These are phyloP conservation scores for Lentinus brumalis DNA, from an alignment of 768 basidiomycete genomes.

Conservation along the genomic window DNA sequence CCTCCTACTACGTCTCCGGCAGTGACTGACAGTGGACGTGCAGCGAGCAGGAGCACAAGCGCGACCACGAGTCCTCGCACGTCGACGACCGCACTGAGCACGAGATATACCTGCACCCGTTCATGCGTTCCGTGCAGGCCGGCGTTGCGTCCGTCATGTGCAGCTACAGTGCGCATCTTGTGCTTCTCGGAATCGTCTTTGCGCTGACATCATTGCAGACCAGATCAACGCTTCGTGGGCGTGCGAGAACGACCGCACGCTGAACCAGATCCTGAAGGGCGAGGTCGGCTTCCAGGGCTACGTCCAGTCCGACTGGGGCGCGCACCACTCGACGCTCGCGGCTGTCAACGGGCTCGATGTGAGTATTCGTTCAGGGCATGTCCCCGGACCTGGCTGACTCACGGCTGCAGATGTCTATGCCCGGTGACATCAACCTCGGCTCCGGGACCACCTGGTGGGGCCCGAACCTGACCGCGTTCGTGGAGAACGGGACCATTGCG, in stretches of 20 bases:
- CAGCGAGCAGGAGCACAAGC: conserved; percentile 71
- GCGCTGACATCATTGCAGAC: conserved; percentile 39
- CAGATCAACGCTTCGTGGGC: conserved; percentile 71
- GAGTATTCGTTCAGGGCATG: too few species aligned
- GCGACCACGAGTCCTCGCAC: conserved; percentile 59
- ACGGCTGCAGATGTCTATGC: conserved; percentile 65
- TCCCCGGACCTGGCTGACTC: neutral
- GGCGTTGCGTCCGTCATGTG: conserved; percentile 78
- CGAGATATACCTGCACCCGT: conserved; percentile 72
- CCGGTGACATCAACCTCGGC: conserved; percentile 54
- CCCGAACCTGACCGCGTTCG: conserved; percentile 64
- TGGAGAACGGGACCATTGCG: conserved; percentile 73
- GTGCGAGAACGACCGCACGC: conserved; percentile 69
- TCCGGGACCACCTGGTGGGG: conserved; percentile 64
- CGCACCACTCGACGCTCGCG: conserved; percentile 62
- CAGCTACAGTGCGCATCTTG: conserved; percentile 57
- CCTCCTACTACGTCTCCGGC: too few species aligned
- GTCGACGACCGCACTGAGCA: conserved; percentile 82
- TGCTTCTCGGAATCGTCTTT: too few species aligned
- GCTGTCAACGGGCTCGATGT: conserved; percentile 68
- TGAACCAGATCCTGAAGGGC: conserved; percentile 76
- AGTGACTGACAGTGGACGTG: too few species aligned
- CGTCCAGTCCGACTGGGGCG: conserved; percentile 77
- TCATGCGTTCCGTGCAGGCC: conserved; percentile 71
- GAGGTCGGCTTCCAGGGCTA: conserved; percentile 80